phyloP scores from a whole-genome alignment of 148 eudicot genomes.

The Bassia scoparia region DNA sequence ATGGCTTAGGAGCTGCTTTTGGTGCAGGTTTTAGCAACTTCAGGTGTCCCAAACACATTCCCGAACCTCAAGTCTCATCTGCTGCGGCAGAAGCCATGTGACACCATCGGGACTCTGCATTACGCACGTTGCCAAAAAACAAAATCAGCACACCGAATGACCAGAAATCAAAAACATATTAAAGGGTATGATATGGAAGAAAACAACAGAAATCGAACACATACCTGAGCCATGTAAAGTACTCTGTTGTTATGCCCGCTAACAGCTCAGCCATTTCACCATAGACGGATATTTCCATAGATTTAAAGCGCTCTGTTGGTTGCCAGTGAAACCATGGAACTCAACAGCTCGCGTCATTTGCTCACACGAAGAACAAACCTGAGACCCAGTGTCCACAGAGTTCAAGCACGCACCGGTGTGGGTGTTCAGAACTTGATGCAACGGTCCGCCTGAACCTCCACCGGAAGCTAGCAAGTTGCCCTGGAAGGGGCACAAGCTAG shows the following conservation, averaged over 20 bases:
- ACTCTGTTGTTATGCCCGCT: slow-evolving; percentile 95
- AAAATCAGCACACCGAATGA: too few species aligned
- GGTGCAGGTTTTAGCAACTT: slow-evolving; percentile 77
- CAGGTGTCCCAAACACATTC: slow-evolving; percentile 88
- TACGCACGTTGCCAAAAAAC: neutral
- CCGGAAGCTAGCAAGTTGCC: slow-evolving; percentile 84
- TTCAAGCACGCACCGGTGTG: slow-evolving; percentile 91
- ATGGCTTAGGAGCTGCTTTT: slow-evolving; percentile 60
- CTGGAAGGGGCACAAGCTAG: slow-evolving; percentile 97
- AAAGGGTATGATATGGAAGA: too few species aligned
- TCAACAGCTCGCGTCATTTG: slow-evolving; percentile 86
- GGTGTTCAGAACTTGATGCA: slow-evolving; percentile 93
- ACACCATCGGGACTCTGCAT: slow-evolving; percentile 89
- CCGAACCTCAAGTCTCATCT: slow-evolving; percentile 81
- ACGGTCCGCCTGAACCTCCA: slow-evolving; percentile 85
- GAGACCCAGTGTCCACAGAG: slow-evolving; percentile 87
- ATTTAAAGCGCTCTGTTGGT: slow-evolving; percentile 85
- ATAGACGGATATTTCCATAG: slow-evolving; percentile 99
- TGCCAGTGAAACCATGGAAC: slow-evolving; percentile 92
- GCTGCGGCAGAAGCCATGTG: slow-evolving; percentile 88
- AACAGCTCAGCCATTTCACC: slow-evolving; percentile 89
- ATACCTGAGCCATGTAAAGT: slow-evolving; percentile 89
- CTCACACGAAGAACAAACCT: slow-evolving; percentile 97
- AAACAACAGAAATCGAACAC: too few species aligned
- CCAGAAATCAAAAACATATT: too few species aligned